Base-by-base conservation (phyloP, 1,284 basidiomycete species). In the Pseudozyma thailandica region DNA sequence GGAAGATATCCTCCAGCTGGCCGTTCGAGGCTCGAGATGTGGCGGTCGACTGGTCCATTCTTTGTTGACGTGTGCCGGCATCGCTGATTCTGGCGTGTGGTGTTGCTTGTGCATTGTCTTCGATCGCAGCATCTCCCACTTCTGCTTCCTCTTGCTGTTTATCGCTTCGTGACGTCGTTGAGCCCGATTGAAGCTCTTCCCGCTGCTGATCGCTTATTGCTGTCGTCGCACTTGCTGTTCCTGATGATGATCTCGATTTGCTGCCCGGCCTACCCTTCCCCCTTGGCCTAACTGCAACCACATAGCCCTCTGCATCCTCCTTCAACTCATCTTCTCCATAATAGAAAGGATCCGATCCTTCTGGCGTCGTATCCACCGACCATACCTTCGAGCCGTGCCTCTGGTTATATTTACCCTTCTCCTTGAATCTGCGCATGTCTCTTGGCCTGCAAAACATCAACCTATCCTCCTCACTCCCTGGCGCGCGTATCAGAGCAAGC, bases 291-390 rank as follows among this genome's bases (percentile, higher is more conserved):
- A 65, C n/a, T 1, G 62, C 62, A n/a, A 59, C 43, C 1, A 59
- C 27, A 3, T 26, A 33, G 1, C 37, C 37, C 6, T 39, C 37
- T 18, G 25, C 48, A 26, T 33, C 33, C 9, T 50, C 56, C 25
- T 33, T 21, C 21, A 65, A 4, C 37, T 65, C 56, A 38, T 54
- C 43, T 10, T 59, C 31, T 4, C 47, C 13, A 25, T 46, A 55
- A 20, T 58, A 38, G 28, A 69, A 69, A 7, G 65, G 55, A 45
- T 62, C 47, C 10, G 53, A 43, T 26, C 48, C 52, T 1, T 12
- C 38, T 2, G 45, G 47, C 16, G 13, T 10, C 5, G 41, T 35
- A 2, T 65, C 62, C 3, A 54, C 27, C 18, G 45, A 38, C 47
- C 50, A 50, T 4, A 65, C 33, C 13, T 38, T 15, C 3, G 55